phyloP scores from a whole-genome alignment of 108 stramenopile genomes.

The Cyclotella atomus region DNA sequence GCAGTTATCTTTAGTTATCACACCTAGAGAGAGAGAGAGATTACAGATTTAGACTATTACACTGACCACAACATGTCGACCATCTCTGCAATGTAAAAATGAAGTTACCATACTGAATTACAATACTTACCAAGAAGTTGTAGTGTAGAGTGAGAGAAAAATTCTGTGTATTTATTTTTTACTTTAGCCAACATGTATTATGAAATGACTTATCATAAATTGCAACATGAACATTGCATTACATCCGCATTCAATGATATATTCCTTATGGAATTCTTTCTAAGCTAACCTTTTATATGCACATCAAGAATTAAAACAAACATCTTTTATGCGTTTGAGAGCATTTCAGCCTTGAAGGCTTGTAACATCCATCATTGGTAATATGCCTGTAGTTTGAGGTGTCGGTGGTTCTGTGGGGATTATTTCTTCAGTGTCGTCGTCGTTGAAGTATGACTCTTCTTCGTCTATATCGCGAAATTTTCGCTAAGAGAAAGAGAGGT shows the following conservation, averaged over 20 bases:
- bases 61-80: too few relatives aligned
- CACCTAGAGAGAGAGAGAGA: too few relatives aligned
- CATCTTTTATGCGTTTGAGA: background rate
- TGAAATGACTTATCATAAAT: background rate
- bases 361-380: background rate
- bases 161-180: background rate
- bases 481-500: conserved; percentile 34
- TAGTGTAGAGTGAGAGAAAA: too few relatives aligned
- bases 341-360: conserved; percentile 4
- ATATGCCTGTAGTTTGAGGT: background rate
- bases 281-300: too few relatives aligned
- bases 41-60: too few relatives aligned
- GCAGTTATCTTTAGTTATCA: too few relatives aligned
- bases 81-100: too few relatives aligned
- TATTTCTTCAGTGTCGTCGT: conserved; percentile 55
- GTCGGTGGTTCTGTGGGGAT: background rate
- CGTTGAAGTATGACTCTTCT: conserved; percentile 87
- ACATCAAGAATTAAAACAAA: background rate
- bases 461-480: conserved; percentile 82
- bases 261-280: background rate
- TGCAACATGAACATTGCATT: background rate
- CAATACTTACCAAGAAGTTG: too few relatives aligned
- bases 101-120: too few relatives aligned
- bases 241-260: background rate
- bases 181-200: background rate